Percentiles rank a stretch among this genome's conserved stretches.
Evolutionary conservation across 2,329 filamentous ascomycete genomes (phyloP).

Genomic region (Beauveria scarabaeidicola): DNA sequence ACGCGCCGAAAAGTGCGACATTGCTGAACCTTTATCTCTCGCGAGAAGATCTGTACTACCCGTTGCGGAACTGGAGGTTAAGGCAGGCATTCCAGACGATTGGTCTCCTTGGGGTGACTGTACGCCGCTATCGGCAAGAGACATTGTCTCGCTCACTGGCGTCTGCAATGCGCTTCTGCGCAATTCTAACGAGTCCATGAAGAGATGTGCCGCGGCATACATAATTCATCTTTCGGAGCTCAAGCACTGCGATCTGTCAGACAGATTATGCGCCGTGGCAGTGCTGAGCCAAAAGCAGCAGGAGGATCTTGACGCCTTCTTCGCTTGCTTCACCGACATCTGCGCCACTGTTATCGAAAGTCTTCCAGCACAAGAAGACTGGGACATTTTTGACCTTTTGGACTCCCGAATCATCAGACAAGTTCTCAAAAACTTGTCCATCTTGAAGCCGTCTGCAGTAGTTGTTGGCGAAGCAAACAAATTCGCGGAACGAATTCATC

Average conservation of each 20-base stretch:
- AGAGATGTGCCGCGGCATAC: constrained; percentile 14
- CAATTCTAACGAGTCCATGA: neutral
- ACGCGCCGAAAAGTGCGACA: constrained; percentile 1
- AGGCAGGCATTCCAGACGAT: neutral
- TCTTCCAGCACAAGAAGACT: constrained; percentile 7
- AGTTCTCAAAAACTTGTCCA: constrained; percentile 13
- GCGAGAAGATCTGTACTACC: neutral
- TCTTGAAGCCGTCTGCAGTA: neutral
- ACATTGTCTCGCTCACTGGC: constrained; percentile 15
- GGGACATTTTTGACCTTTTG: constrained; percentile 25
- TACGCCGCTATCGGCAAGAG: constrained; percentile 11
- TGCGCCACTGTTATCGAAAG: constrained; percentile 17
- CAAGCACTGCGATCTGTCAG: constrained; percentile 16
- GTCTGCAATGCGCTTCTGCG: constrained; percentile 13
- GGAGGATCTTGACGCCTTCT: constrained; percentile 8
- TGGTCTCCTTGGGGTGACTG: constrained; percentile 16
- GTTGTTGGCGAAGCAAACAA: neutral
- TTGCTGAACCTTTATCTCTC: neutral
- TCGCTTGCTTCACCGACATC: constrained; percentile 14
- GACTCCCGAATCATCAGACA: constrained; percentile 23
- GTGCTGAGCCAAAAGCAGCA: neutral
- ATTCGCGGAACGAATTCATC: neutral
- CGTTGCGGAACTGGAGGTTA: neutral
- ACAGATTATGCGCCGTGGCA: constrained; percentile 15
- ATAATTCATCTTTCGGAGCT: constrained; percentile 20